These are phyloP conservation scores for Teratosphaeria pseudoeucalypti DNA, from an alignment of 2,329 filamentous ascomycete species.

Conservation along the genomic window DNA sequence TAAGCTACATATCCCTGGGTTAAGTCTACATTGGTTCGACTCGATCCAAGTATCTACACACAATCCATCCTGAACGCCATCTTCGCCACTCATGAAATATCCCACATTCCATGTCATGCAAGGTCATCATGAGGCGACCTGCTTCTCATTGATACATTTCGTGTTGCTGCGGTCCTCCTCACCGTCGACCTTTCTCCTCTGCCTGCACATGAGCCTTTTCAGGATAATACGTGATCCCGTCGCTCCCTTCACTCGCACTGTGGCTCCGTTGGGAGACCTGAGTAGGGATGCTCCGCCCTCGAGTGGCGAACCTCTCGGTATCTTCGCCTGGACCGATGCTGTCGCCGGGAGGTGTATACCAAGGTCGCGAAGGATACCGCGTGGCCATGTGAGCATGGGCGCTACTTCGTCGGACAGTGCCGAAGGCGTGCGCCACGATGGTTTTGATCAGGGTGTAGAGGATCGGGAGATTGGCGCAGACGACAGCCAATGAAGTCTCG, in stretches of 20 bases:
- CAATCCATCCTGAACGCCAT: background rate
- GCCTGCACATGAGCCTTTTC: background rate
- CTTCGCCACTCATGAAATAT: background rate
- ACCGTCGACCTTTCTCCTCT: background rate
- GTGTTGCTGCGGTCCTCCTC: background rate
- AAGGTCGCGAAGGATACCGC: background rate
- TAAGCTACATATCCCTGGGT: background rate
- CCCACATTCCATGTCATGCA: background rate
- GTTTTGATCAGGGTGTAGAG: background rate
- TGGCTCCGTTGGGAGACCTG: background rate
- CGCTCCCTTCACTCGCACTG: background rate
- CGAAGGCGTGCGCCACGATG: background rate
- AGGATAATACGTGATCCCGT: background rate
- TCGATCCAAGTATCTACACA: background rate
- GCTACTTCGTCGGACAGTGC: background rate
- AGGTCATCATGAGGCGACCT: background rate
- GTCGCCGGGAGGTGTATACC: background rate
- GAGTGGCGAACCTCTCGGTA: background rate
- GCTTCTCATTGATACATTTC: background rate
- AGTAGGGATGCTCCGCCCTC: background rate
- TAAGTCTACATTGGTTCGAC: background rate
- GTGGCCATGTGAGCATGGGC: background rate
- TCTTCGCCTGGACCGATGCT: background rate
- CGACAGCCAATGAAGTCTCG: background rate
- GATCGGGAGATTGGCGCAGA: slow-evolving; percentile 1